Conservation (phyloP, 345 rosid genomes). For the Acer saccharum region DNA sequence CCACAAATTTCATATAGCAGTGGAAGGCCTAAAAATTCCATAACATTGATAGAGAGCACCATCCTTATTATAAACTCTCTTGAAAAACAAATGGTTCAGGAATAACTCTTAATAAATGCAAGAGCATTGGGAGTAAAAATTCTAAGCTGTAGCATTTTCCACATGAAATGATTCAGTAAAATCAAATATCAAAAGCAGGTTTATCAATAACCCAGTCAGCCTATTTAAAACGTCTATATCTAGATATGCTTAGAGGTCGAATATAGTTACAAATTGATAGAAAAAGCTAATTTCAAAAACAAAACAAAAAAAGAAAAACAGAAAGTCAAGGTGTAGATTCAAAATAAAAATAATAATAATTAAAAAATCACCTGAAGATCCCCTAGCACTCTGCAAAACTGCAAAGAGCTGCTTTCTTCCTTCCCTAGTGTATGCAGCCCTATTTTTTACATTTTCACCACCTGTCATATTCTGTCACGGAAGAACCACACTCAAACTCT, state of each 20-base stretch:
- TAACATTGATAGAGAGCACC: neutral
- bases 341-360: neutral
- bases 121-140: neutral
- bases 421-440: constrained; percentile 85
- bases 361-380: constrained; percentile 80
- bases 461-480: constrained; percentile 63
- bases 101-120: neutral
- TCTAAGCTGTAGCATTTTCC: neutral
- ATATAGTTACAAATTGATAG: neutral
- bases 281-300: neutral
- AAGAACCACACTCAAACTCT: constrained; percentile 21
- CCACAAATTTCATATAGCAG: neutral
- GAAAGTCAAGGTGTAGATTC: constrained; percentile 14
- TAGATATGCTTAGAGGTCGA: neutral
- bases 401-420: constrained; percentile 99
- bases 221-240: neutral
- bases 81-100: neutral
- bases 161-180: neutral
- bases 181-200: neutral
- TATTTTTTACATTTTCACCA: constrained; percentile 64
- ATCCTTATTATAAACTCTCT: neutral
- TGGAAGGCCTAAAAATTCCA: neutral
- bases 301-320: neutral
- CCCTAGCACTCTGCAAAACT: constrained; percentile 96
- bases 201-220: neutral